Evolutionary conservation across 768 basidiomycete species (phyloP), one percentile per base, ranked within the genome.

Genomic region (Cyclocybe aegerita): DNA sequence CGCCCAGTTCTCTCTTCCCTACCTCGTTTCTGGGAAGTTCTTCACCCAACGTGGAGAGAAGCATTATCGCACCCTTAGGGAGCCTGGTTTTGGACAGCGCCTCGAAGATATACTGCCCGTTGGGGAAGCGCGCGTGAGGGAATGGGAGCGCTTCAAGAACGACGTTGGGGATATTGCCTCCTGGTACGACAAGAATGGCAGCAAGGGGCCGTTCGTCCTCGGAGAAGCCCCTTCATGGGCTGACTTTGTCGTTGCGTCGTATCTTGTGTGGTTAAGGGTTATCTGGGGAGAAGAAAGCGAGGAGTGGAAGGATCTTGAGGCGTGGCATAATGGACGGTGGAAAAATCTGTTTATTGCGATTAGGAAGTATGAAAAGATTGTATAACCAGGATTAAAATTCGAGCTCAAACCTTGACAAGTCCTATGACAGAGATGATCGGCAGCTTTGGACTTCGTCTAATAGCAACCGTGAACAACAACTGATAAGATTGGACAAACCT

Each of bases 271-370:
- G 63, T 46, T 66, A 7, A 73, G 64, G 54, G 55, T 54, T 9
- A 33, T 71, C 1, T 63, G 63, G 41, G 72, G 72, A 7, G 63
- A 65, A 47, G 68, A 77, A 9, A 72, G 72, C 37, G 54, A 65
- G 37, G 67, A 73, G 45, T 80, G 77, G 76, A 68, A 64, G 39
- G 65, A 68, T n/a, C 50, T 80, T 11, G 53, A 51, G 37, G 62
- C 52, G 17, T 74, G 69, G 72, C 62, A 76, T 44, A 66, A 59
- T 11, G 76, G 75, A 12, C 60, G 69, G 33, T 79, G 76, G 78
- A 64, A 39, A 30, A 58, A 50, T 30, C 55, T 71, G 10, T 31
- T 70, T 4, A 60, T 60, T 12, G 53, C 58, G 23, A 52, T 74
- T 39, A 60, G 64, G 53, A 61, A 64, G 36, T 73, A 70, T 46